phyloP scores from a whole-genome alignment of 2,329 filamentous ascomycete species.

The Colletotrichum chrysophilum region DNA sequence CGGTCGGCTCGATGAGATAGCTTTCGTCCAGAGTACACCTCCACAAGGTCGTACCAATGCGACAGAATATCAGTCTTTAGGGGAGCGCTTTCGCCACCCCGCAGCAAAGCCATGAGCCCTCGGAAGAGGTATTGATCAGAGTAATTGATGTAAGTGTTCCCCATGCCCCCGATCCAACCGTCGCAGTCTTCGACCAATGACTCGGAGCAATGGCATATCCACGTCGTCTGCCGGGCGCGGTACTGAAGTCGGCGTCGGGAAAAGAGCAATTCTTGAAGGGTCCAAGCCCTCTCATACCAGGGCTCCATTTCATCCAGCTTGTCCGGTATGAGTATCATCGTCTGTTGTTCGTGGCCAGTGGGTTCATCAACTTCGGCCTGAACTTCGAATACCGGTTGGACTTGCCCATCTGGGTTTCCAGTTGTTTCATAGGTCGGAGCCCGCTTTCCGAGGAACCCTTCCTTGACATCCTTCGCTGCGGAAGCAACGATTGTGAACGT shows the following conservation, averaged over 20 bases:
- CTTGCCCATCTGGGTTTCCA: neutral
- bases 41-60: neutral
- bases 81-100: neutral
- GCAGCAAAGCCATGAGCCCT: neutral
- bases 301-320: neutral
- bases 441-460: neutral
- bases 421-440: neutral
- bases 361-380: neutral
- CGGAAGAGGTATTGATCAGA: neutral
- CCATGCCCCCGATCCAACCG: neutral
- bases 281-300: neutral
- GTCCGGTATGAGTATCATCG: neutral
- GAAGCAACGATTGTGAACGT: neutral
- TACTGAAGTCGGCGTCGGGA: neutral
- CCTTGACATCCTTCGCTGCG: neutral
- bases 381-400: neutral
- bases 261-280: neutral
- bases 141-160: rapidly evolving
- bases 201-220: neutral
- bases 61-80: neutral
- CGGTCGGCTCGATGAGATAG: neutral
- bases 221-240: neutral
- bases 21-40: neutral
- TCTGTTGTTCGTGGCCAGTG: neutral
- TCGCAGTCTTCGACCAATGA: neutral